Base-by-base conservation (phyloP, 441 rosid species). In the Eutrema salsugineum region DNA sequence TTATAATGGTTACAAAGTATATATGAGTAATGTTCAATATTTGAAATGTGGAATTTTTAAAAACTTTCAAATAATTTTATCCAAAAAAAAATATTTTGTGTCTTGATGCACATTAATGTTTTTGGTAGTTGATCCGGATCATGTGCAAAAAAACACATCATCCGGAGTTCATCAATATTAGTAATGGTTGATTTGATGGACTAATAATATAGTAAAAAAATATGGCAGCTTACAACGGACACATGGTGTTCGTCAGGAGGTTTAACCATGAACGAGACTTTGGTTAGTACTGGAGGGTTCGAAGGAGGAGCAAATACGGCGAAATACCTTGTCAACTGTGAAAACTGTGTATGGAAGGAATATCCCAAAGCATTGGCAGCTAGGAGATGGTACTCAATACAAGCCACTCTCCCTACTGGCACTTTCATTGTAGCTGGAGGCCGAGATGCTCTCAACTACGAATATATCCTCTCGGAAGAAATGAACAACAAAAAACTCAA, bases 231-330 rank as follows among this genome's bases (percentile, higher is more conserved):
- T 53, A 5, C 71, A 8, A 66, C 85, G 27, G 81, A 86, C 43
- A 84, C 82, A n/a, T 86, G 91, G 91, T 86, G 91, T 48, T 86
- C 88, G 19, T 84, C 91, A 1, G 88, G 91, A 11, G 73, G 84
- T 5, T 60, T 70, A 40, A 68, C 57, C 55, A 40, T 79, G 2
- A 82, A 86, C 36, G 91, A 88, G 2, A 39, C 63, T 2, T 72
- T 84, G 44, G 66, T 84, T 36, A 87, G 84, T 38, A 81, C 90
- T 2, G 90, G 90, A 4, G 90, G 90, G 1, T 84, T 20, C 76
- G 63, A 47, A 28, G 82, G 76, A 24, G 90, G 90, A 12, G 86
- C 80, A 1, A 80, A 79, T 14, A 75, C 72, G n/a, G 69, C 80
- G 35, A 81, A 88, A 36, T 44, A 61, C 56, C 79, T 86, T 77